Conservation (phyloP, 805 yeast genomes). For the Teunomyces lycoperdinae region DNA sequence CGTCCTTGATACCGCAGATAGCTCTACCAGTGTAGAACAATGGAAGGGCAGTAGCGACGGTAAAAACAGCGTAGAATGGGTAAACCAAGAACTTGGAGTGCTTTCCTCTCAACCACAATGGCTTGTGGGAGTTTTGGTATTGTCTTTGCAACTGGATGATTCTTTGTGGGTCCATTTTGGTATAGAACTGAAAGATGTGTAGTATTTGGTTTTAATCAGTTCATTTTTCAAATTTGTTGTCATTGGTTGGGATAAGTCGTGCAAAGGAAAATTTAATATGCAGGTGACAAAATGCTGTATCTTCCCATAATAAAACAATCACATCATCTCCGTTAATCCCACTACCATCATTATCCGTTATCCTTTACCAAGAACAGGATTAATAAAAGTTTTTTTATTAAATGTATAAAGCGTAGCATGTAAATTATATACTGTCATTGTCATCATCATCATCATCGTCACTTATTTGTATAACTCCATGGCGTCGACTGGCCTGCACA, state of each 20-base stretch:
- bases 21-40: slow-evolving; percentile 74
- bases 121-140: slow-evolving; percentile 41
- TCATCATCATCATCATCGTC: slow-evolving; percentile 16
- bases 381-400: no score
- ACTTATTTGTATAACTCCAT: slow-evolving; percentile 15
- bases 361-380: no score
- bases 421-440: not conserved
- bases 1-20: slow-evolving; percentile 59
- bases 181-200: slow-evolving; percentile 1
- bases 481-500: slow-evolving; percentile 12
- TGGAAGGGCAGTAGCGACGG: slow-evolving; percentile 64
- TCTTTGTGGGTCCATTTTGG: slow-evolving; percentile 45
- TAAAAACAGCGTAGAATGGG: slow-evolving; percentile 76
- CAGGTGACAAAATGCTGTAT: not conserved
- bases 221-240: slow-evolving; percentile 11
- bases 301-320: not conserved
- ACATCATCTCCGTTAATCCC: no score
- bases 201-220: slow-evolving; percentile 11
- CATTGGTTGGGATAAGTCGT: slow-evolving; percentile 4
- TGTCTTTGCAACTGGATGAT: slow-evolving; percentile 43
- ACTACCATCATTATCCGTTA: no score
- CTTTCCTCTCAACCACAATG: slow-evolving; percentile 45
- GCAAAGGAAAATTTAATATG: not conserved
- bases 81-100: slow-evolving; percentile 63
- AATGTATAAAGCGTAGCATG: not conserved